phyloP scores from a whole-genome alignment of 176 grass and related monocot genomes.

The Cenchrus americanus region DNA sequence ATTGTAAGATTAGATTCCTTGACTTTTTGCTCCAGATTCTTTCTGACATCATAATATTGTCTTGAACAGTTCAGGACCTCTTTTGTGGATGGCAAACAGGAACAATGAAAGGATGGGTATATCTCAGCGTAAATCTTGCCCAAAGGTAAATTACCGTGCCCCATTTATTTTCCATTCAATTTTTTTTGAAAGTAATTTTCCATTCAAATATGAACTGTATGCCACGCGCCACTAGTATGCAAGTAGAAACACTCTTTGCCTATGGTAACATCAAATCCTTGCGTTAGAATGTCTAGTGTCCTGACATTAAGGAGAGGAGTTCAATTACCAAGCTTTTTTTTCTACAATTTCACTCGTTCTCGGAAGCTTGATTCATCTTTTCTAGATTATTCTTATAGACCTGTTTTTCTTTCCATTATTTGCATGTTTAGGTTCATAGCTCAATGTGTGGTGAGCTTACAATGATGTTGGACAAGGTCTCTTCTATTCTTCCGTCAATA shows the following conservation, averaged over 20 bases:
- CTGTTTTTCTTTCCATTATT: constrained; percentile 19
- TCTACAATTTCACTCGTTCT: background rate
- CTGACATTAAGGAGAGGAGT: background rate
- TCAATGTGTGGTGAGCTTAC: constrained; percentile 69
- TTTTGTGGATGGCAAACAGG: constrained; percentile 17
- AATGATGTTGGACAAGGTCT: constrained; percentile 77
- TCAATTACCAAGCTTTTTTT: background rate
- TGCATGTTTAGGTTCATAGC: constrained; percentile 68
- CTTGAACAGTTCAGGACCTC: constrained; percentile 37
- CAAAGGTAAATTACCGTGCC: constrained; percentile 42
- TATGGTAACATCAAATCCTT: background rate
- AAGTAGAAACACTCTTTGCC: background rate
- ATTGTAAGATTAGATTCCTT: background rate
- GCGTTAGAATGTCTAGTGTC: background rate
- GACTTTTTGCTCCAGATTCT: background rate
- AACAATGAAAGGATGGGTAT: constrained; percentile 28
- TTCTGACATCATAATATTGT: constrained; percentile 34
- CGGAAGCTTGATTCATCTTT: background rate
- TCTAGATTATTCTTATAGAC: constrained; percentile 4
- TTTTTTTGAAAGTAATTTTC: too few relatives aligned
- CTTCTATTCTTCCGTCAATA: constrained; percentile 83
- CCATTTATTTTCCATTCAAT: background rate
- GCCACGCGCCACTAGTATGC: background rate
- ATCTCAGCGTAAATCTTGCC: constrained; percentile 43
- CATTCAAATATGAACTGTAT: constrained; percentile 6